phyloP scores from a whole-genome alignment of 2,329 filamentous ascomycete species.

The Hirsutella minnesotensis region DNA sequence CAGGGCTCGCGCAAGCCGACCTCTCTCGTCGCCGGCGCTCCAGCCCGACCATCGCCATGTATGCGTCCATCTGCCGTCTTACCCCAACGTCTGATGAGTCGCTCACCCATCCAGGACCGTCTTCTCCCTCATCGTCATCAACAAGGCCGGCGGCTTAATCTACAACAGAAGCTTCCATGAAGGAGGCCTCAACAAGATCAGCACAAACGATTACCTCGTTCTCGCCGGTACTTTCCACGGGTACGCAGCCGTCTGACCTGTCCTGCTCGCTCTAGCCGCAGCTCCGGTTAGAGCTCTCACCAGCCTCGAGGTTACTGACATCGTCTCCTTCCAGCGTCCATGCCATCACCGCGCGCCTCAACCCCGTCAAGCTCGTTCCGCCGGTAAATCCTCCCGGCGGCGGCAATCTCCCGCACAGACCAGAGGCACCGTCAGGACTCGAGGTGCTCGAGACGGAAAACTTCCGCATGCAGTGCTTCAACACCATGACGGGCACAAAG shows the following conservation, averaged over 20 bases:
- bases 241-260: too few relatives aligned
- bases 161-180: slow-evolving; percentile 93
- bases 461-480: slow-evolving; percentile 93
- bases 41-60: background rate
- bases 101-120: slow-evolving; percentile 55
- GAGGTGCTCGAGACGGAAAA: slow-evolving; percentile 90
- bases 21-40: background rate
- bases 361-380: slow-evolving; percentile 35
- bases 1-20: slow-evolving; percentile 1
- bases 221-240: slow-evolving; percentile 96
- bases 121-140: slow-evolving; percentile 92
- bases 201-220: slow-evolving; percentile 92
- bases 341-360: slow-evolving; percentile 54
- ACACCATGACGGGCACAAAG: slow-evolving; percentile 86
- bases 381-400: slow-evolving; percentile 22
- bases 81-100: background rate
- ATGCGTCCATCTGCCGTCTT: background rate
- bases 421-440: slow-evolving; percentile 61
- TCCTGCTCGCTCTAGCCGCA: too few relatives aligned
- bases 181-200: slow-evolving; percentile 73
- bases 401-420: slow-evolving; percentile 31
- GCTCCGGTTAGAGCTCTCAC: slow-evolving; percentile 7
- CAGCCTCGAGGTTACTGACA: slow-evolving; percentile 1
- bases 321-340: slow-evolving; percentile 39
- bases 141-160: slow-evolving; percentile 93